These are phyloP conservation scores for Nicotiana tabacum DNA, from an alignment of 257 asterid genomes.

Conservation along the genomic window DNA sequence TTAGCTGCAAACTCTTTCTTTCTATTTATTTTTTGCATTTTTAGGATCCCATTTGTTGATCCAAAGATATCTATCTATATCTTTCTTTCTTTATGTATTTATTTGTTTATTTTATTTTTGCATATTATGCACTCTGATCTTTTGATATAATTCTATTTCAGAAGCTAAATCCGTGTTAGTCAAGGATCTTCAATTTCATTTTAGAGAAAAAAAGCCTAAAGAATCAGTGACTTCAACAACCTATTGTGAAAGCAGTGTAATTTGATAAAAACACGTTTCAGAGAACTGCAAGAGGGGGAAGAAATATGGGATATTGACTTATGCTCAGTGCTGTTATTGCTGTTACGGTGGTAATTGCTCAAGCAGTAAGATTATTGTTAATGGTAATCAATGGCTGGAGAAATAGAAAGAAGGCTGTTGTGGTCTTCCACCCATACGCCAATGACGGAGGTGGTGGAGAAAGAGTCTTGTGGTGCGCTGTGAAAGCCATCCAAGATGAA, in stretches of 20 bases:
- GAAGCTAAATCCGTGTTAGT: neutral
- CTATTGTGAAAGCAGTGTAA: too few species aligned
- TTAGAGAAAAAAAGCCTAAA: neutral
- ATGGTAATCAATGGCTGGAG: slow-evolving; percentile 29
- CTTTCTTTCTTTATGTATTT: too few species aligned
- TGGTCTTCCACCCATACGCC: slow-evolving; percentile 86
- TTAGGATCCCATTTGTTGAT: neutral
- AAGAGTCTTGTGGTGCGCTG: slow-evolving; percentile 96
- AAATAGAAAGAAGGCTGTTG: slow-evolving; percentile 48
- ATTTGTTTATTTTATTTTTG: too few species aligned
- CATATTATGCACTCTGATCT: too few species aligned
- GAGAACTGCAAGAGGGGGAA: neutral
- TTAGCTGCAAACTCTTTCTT: neutral
- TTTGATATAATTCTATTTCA: neutral
- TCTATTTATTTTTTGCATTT: neutral
- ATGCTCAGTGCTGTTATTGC: neutral
- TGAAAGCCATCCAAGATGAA: slow-evolving; percentile 83
- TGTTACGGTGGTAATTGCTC: slow-evolving; percentile 5
- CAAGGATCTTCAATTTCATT: neutral
- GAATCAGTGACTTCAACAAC: neutral
- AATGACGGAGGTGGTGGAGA: slow-evolving; percentile 99
- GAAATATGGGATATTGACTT: neutral
- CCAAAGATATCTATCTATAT: neutral
- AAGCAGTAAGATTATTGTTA: slow-evolving; percentile 6
- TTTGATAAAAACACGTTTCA: neutral